Base-by-base conservation (phyloP, 2,329 filamentous ascomycete species). In the Trichocomaceae sp. region DNA sequence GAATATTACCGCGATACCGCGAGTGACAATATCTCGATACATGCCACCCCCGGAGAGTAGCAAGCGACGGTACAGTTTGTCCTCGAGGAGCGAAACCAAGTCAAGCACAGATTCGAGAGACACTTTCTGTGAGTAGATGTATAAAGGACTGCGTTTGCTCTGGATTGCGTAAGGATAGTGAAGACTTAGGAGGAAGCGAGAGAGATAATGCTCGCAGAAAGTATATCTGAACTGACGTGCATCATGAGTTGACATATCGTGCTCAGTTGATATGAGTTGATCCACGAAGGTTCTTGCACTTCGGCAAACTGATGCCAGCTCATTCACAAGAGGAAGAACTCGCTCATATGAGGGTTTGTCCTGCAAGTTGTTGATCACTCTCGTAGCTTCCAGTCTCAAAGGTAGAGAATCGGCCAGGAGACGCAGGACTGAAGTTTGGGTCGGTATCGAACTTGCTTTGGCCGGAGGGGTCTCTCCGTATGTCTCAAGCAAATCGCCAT, bases 381-480 rank as follows among this genome's bases (percentile, higher is more conserved):
- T 60, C 5, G 50, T 50, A 3, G 47, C 55, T 10, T 46, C 23
- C 17, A 75, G 66, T 7, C 73, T 70, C 5, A 65, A 53, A 1
- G 70, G 64, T 6, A 73, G 62, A 0, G 66, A 72, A 29, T 64
- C 67, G 5, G 69, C 66, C 2, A 75, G 61, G 2, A 67, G 64
- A 23, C 68, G 65, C 4, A 68, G 60, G 3, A 71, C 58, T 0
- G 72, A 73, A 7, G 61, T 60, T 35, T 70, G 64, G 1, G 71
- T 74, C 20, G 65, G 67, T 0, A 58, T 51, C 1, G 58, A 44
- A 0, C 65, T 62, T 17, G 66, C 58, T 23, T 59, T 65, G 5
- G 65, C 59, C n/a, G n/a, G n/a, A n/a, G n/a, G n/a, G n/a, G n/a
- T n/a, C 0, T 60, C 35, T 1, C 67, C 61, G 13, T 67, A 58